Conservation (phyloP, 495 filamentous ascomycete species). For the Aspergillus sclerotioniger region DNA sequence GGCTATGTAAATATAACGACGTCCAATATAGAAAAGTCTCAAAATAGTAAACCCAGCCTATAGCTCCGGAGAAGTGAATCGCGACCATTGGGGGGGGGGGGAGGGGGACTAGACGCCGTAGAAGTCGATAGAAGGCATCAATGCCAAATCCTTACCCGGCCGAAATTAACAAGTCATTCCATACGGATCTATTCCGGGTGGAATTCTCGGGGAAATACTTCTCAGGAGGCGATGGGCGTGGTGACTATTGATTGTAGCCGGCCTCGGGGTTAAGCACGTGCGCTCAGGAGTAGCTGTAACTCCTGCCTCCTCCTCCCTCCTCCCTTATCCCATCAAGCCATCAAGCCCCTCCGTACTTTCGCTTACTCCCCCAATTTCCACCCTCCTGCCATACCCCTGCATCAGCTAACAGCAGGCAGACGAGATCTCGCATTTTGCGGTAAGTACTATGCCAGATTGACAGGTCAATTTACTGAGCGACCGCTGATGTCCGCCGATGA, state of each 20-base stretch:
- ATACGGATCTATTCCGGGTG: neutral
- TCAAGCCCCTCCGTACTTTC: neutral
- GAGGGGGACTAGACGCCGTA: neutral
- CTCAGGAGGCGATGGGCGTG: neutral
- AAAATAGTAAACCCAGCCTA: slow-evolving; percentile 2
- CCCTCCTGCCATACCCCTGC: neutral
- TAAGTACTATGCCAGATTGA: neutral
- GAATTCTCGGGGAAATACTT: neutral
- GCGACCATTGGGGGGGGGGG: neutral
- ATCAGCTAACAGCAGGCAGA: neutral
- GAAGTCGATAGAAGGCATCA: too few relatives aligned
- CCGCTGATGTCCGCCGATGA: neutral
- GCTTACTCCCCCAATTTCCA: neutral
- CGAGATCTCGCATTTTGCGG: neutral
- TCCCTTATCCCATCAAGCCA: neutral
- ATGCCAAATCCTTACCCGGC: neutral
- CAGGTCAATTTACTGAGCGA: neutral
- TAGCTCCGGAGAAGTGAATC: neutral
- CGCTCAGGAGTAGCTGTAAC: neutral
- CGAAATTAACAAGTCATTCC: neutral
- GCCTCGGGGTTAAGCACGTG: neutral
- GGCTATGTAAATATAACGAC: slow-evolving; percentile 1
- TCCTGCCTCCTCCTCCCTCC: neutral
- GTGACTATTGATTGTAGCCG: neutral
- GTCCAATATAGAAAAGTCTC: neutral